Percentiles rank a stretch among this genome's conserved stretches.
phyloP scores from a whole-genome alignment of 441 rosid genomes.

The Sinapis alba region DNA sequence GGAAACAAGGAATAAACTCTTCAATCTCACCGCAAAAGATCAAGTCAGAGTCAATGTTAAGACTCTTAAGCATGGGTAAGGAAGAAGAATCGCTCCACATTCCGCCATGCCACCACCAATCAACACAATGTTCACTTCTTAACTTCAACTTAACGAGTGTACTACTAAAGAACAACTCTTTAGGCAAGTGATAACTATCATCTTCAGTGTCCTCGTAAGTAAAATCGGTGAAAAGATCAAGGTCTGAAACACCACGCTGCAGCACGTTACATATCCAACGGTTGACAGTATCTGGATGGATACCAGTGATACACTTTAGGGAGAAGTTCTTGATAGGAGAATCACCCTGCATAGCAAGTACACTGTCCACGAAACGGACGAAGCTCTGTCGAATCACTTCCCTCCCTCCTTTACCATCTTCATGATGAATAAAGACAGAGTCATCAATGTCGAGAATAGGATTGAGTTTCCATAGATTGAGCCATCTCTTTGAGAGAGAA shows the following conservation, averaged over 20 bases:
- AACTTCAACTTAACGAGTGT: conserved; percentile 14
- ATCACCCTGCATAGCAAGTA: not conserved
- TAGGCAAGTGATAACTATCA: not conserved
- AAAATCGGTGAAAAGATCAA: not conserved
- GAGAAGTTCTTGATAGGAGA: not conserved
- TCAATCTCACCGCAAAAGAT: not conserved
- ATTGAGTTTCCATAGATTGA: too few relatives aligned
- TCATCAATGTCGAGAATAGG: too few relatives aligned
- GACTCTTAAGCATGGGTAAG: conserved; percentile 23
- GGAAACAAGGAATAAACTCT: conserved; percentile 17
- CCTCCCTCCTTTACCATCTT: not conserved
- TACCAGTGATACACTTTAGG: conserved; percentile 4
- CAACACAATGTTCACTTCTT: not conserved
- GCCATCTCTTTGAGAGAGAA: too few relatives aligned
- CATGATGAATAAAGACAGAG: too few relatives aligned
- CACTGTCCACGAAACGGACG: not conserved
- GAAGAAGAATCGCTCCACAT: not conserved
- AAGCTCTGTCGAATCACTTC: not conserved
- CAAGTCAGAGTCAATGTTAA: not conserved
- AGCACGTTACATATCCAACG: conserved; percentile 6
- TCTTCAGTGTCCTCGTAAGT: not conserved
- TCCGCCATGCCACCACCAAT: not conserved
- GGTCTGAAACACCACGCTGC: not conserved
- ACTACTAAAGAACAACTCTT: not conserved
- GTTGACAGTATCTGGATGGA: not conserved